Percentiles rank a stretch among this genome's conserved stretches.
Evolutionary conservation across 805 yeast genomes (phyloP).

Genomic region (Candida michaelii): DNA sequence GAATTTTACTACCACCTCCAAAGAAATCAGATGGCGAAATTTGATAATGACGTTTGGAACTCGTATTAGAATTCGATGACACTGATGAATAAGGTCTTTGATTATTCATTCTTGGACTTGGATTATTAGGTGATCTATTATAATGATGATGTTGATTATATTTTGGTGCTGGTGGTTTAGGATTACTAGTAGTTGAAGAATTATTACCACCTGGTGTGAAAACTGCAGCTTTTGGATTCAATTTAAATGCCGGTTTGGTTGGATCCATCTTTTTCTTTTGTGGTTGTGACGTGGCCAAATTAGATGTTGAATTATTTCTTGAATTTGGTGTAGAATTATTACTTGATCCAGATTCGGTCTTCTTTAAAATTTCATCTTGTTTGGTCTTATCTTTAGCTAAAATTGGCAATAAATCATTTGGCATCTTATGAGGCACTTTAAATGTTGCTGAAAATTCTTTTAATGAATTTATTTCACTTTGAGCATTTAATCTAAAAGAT

Average conservation of each 20-base stretch:
- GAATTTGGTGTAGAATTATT: slow-evolving; percentile 6
- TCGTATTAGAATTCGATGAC: slow-evolving; percentile 16
- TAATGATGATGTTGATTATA: slow-evolving; percentile 19
- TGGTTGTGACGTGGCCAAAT: slow-evolving; percentile 8
- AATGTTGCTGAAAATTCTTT: slow-evolving; percentile 80
- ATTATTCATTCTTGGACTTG: slow-evolving; percentile 33
- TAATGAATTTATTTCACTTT: slow-evolving; percentile 66
- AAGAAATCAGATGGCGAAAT: slow-evolving; percentile 43
- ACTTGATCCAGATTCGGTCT: slow-evolving; percentile 12
- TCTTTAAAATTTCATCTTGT: slow-evolving; percentile 58
- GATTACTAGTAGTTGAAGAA: slow-evolving; percentile 2
- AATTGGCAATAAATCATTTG: slow-evolving; percentile 68
- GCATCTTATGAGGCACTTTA: slow-evolving; percentile 63
- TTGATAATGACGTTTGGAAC: slow-evolving; percentile 34
- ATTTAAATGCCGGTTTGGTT: slow-evolving; percentile 61
- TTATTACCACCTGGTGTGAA: slow-evolving; percentile 49
- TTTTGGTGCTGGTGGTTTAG: slow-evolving; percentile 4
- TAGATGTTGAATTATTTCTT: slow-evolving; percentile 8
- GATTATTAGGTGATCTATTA: slow-evolving; percentile 24
- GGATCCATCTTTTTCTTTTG: slow-evolving; percentile 53
- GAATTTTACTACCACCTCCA: slow-evolving; percentile 39
- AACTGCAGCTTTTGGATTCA: slow-evolving; percentile 67
- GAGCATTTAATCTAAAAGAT: slow-evolving; percentile 46
- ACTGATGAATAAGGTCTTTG: slow-evolving; percentile 32
- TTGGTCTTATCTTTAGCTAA: slow-evolving; percentile 65